A percentile compares a stretch with the other conserved stretches of the same genome.
These are phyloP conservation scores for Trichoderma hamatum DNA, from an alignment of 2,329 filamentous ascomycete species.

Conservation along the genomic window DNA sequence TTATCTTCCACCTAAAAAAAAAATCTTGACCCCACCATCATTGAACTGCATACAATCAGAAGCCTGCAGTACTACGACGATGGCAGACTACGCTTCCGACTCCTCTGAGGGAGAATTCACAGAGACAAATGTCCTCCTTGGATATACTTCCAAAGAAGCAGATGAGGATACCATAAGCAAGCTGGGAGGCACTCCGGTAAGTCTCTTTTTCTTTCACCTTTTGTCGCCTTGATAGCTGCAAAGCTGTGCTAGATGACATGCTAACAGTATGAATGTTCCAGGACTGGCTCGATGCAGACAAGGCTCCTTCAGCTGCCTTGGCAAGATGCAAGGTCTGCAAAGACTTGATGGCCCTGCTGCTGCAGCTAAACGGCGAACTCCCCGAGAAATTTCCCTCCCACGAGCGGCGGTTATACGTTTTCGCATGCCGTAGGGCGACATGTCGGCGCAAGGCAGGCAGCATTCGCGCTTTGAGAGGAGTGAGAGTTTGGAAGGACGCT, in stretches of 20 bases:
- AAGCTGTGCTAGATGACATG: background rate
- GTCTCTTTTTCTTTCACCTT: constrained; percentile 34
- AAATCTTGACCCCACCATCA: constrained; percentile 47
- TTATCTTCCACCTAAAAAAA: constrained; percentile 37
- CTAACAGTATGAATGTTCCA: constrained; percentile 40
- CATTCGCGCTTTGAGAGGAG: constrained; percentile 72
- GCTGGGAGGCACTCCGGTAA: constrained; percentile 83
- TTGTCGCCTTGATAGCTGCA: background rate
- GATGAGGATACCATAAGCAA: constrained; percentile 85
- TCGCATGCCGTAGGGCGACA: constrained; percentile 74
- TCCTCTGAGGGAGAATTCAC: constrained; percentile 73
- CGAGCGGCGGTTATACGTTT: constrained; percentile 85
- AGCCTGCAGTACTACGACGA: constrained; percentile 39
- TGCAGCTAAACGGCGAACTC: constrained; percentile 90
- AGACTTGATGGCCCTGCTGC: constrained; percentile 76
- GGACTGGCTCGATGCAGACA: constrained; percentile 81
- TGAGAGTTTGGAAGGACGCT: constrained; percentile 57
- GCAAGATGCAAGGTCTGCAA: constrained; percentile 89
- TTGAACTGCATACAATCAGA: constrained; percentile 30
- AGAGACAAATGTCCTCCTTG: constrained; percentile 85
- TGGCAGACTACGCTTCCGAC: constrained; percentile 85
- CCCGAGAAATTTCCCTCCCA: constrained; percentile 85
- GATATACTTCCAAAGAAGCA: constrained; percentile 80
- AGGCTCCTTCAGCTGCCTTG: constrained; percentile 72
- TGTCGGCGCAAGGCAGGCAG: constrained; percentile 84